A percentile compares a stretch with the other conserved stretches of the same genome.
These are phyloP conservation scores for Sphaerosporella brunnea DNA, from an alignment of 495 filamentous ascomycete species.

Conservation along the genomic window DNA sequence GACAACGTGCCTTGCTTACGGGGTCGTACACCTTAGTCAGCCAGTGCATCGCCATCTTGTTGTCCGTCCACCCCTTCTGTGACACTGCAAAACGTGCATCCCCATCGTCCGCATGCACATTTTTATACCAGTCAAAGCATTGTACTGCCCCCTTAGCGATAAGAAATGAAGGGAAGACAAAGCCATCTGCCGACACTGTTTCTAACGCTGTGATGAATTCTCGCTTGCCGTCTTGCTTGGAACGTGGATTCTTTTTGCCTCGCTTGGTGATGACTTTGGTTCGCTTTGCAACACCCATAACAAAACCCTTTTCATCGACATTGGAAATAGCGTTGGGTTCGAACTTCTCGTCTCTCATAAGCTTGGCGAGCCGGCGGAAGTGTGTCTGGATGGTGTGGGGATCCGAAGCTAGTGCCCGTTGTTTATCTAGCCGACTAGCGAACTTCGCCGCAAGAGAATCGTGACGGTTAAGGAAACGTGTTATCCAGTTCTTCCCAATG, in stretches of 20 bases:
- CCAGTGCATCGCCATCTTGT: conserved; percentile 1
- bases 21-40: too few species aligned
- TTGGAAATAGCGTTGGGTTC: conserved; percentile 4
- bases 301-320: conserved; percentile 7
- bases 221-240: conserved; percentile 2
- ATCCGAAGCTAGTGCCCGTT: conserved; percentile 2
- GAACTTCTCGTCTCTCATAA: not conserved
- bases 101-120: not conserved
- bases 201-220: conserved; percentile 10
- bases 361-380: too few species aligned
- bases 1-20: not conserved
- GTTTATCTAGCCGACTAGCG: conserved; percentile 1
- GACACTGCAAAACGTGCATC: not conserved
- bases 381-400: too few species aligned
- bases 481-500: too few species aligned
- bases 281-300: too few species aligned
- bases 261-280: too few species aligned
- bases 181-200: not conserved
- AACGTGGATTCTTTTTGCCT: too few species aligned
- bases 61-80: conserved; percentile 3
- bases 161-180: not conserved
- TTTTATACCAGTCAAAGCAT: too few species aligned
- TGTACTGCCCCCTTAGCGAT: conserved; percentile 9
- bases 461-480: conserved; percentile 4
- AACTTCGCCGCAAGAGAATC: not conserved